These are phyloP conservation scores for Fusarium aywerte DNA, from an alignment of 2,329 filamentous ascomycete genomes.

Conservation along the genomic window DNA sequence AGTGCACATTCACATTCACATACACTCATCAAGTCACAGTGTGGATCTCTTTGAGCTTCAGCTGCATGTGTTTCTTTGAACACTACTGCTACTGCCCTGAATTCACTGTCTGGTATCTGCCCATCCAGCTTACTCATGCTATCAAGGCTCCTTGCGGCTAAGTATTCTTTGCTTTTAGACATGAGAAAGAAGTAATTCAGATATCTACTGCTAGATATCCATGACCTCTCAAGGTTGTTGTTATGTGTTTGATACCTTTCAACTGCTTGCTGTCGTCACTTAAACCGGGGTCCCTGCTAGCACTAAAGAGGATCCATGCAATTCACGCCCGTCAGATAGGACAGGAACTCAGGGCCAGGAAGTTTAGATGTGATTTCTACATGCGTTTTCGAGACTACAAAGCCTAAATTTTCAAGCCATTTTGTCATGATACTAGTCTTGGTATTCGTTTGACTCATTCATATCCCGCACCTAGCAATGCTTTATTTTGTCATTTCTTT, in stretches of 20 bases:
- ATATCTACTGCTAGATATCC: not conserved
- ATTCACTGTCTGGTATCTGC: not conserved
- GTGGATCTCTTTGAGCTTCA: slow-evolving; percentile 32
- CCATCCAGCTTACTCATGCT: not conserved
- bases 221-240: slow-evolving; percentile 13
- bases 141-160: not conserved
- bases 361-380: not conserved
- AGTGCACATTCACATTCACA: slow-evolving; percentile 16
- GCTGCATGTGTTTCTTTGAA: slow-evolving; percentile 12
- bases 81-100: slow-evolving; percentile 3
- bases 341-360: slow-evolving; percentile 2
- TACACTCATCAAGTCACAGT: not conserved
- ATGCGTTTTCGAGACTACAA: not conserved
- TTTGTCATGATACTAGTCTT: not conserved
- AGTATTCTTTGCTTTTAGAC: not conserved
- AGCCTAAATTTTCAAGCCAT: not conserved
- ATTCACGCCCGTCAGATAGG: slow-evolving; percentile 38
- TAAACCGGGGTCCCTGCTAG: slow-evolving; percentile 40
- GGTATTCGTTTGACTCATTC: not conserved
- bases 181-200: not conserved
- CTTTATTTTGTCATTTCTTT: not conserved
- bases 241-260: slow-evolving; percentile 35
- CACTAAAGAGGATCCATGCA: slow-evolving; percentile 24
- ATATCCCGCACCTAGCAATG: not conserved
- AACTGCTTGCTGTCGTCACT: slow-evolving; percentile 34